A percentile compares a stretch with the other conserved stretches of the same genome.
Conservation (phyloP, 1,284 basidiomycete genomes). For the Cystobasidiaceae sp. region DNA sequence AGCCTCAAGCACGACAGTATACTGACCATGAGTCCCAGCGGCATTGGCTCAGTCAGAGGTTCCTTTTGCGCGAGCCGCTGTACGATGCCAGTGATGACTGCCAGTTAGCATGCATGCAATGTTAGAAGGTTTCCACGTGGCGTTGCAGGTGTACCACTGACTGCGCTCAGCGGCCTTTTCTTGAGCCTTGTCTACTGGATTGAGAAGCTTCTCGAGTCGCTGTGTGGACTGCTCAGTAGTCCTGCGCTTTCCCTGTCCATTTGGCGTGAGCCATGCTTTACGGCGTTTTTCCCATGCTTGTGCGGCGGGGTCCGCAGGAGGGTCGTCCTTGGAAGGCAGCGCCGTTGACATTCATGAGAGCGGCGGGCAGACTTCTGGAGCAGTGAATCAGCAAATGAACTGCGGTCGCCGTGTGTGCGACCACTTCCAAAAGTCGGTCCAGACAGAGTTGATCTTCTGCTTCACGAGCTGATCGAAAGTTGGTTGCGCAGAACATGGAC, state of each 20-base stretch:
- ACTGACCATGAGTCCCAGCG: slow-evolving; percentile 14
- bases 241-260: neutral
- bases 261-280: slow-evolving; percentile 18
- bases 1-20: too few species aligned
- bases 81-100: slow-evolving; percentile 23
- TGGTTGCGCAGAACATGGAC: neutral
- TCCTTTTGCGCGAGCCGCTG: slow-evolving; percentile 3
- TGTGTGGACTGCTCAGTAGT: neutral
- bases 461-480: too few species aligned
- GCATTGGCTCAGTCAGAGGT: slow-evolving; percentile 26
- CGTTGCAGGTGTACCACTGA: too few species aligned
- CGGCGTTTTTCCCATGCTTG: slow-evolving; percentile 20
- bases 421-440: too few species aligned
- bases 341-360: slow-evolving; percentile 10
- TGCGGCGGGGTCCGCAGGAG: neutral
- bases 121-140: too few species aligned
- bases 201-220: neutral
- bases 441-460: too few species aligned
- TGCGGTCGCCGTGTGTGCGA: too few species aligned
- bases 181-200: neutral
- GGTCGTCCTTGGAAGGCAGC: neutral
- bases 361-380: too few species aligned
- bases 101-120: too few species aligned
- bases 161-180: slow-evolving; percentile 1
- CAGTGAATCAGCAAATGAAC: too few species aligned